Base-by-base conservation (phyloP, 257 asterid species). In the Echites panduratus region DNA sequence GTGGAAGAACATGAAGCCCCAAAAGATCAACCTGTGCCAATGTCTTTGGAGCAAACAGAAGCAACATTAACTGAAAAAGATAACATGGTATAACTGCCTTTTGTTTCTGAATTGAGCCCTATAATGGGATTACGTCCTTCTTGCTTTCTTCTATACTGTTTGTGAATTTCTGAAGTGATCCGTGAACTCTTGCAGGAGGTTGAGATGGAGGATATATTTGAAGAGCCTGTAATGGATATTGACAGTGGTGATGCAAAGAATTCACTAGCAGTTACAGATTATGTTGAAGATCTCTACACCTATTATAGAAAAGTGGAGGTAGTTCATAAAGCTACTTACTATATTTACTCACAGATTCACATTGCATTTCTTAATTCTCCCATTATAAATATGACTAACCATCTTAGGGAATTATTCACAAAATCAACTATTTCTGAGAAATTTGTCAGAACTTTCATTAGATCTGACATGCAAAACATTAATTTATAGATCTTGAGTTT, bases 191-290 rank as follows among this genome's bases (percentile, higher is more conserved):
- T 80, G 80, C 41, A 84, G 90, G 98, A 94, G 84, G 88, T 94
- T 11, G 97, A 91, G 58, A 93, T 93, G 97, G 98, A 88, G 66
- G 98, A 94, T 82, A 89, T 88, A 66, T 87, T 87, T 41, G 96
- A 89, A 70, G 96, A 91, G 74, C 63, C 86, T 38, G 72, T 89
- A 0, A n/a, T 79, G 72, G 96, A 94, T 74, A 94, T 94, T 14
- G 98, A 94, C 50, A 65, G 84, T 19, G 53, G 76, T 47, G 97
- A 94, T 72, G 86, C 81, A 2, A 87, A 86, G 78, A 84, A 93
- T 73, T 91, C 94, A 14, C 87, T 93, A 49, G 88, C 96, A 9
- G 96, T 82, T 40, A 83, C 77, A 7, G 98, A 94, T n/a, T 94
- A 94, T 71, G 86, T 91, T 4, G 92, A 87, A 24, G 97, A 94